Evolutionary conservation across 371 early-diverging fungal genomes (phyloP).

Genomic region (Dichotomocladium elegans): DNA sequence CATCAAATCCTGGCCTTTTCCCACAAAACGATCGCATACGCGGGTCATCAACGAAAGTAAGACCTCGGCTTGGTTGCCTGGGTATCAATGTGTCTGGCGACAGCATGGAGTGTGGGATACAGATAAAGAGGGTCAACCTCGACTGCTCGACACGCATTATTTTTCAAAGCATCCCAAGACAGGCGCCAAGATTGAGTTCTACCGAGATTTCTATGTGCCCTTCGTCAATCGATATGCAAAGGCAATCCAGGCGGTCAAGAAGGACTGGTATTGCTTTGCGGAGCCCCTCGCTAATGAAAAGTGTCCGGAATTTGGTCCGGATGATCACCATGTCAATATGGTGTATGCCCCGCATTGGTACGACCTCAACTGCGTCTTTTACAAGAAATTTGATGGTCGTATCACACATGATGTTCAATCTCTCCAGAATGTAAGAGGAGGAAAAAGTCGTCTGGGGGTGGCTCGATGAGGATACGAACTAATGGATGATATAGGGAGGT

Average conservation of each 20-base stretch:
- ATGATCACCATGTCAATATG: slow-evolving; percentile 55
- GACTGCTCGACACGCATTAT: slow-evolving; percentile 53
- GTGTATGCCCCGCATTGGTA: slow-evolving; percentile 87
- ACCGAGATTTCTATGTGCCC: slow-evolving; percentile 64
- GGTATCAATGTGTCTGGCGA: slow-evolving; percentile 67
- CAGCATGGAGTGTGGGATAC: slow-evolving; percentile 76
- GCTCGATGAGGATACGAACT: not conserved
- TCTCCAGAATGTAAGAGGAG: slow-evolving; percentile 53
- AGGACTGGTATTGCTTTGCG: slow-evolving; percentile 60
- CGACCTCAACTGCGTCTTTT: slow-evolving; percentile 71
- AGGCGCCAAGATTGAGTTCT: slow-evolving; percentile 52
- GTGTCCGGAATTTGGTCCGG: slow-evolving; percentile 57
- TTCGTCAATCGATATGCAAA: slow-evolving; percentile 58
- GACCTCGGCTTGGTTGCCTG: slow-evolving; percentile 59
- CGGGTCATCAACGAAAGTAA: slow-evolving; percentile 53
- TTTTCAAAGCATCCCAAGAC: slow-evolving; percentile 65
- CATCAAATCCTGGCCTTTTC: slow-evolving; percentile 74
- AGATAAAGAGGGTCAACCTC: slow-evolving; percentile 48
- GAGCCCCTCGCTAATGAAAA: slow-evolving; percentile 77
- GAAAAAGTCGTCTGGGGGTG: not conserved
- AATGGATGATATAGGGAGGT: slow-evolving; percentile 45
- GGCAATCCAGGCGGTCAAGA: slow-evolving; percentile 56
- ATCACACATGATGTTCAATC: slow-evolving; percentile 78
- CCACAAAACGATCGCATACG: slow-evolving; percentile 55
- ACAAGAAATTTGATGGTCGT: slow-evolving; percentile 68